A percentile compares a stretch with the other conserved stretches of the same genome.
These are phyloP conservation scores for Eutrema salsugineum DNA, from an alignment of 441 rosid species.

Conservation along the genomic window DNA sequence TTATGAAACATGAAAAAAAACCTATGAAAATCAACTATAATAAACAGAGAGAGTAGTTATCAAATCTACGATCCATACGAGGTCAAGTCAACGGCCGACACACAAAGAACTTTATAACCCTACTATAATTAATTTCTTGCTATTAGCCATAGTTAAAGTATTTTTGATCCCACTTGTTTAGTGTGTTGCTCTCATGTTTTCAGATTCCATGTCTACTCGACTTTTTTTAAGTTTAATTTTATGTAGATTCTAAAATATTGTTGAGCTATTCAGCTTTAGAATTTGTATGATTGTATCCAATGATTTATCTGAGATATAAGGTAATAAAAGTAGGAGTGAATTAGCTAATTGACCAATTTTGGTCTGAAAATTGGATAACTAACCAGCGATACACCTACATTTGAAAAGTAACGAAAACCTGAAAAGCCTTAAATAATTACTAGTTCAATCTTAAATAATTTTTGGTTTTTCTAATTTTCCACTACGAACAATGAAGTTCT, in stretches of 20 bases:
- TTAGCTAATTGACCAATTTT: no score
- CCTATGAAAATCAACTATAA: no score
- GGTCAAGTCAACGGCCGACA: conserved; percentile 9
- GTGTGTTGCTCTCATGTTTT: conserved; percentile 21
- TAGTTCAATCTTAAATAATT: no score
- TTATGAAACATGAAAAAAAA: no score
- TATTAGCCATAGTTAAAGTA: neutral
- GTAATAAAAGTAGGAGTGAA: neutral
- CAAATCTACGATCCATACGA: neutral
- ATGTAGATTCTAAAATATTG: neutral
- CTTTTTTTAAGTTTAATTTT: neutral
- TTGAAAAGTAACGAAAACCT: no score
- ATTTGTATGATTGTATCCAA: neutral
- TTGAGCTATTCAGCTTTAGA: neutral
- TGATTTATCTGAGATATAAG: neutral
- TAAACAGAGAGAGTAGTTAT: no score
- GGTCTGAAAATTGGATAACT: no score
- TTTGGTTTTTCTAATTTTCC: no score
- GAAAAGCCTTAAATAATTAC: no score
- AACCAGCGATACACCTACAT: no score
- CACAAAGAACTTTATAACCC: neutral
- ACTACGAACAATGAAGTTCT: no score
- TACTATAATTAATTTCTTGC: neutral
- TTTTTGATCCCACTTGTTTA: conserved; percentile 13
- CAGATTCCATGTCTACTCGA: conserved; percentile 9